Conservation (phyloP, 2,329 filamentous ascomycete genomes). For the Ampelomyces quisqualis region DNA sequence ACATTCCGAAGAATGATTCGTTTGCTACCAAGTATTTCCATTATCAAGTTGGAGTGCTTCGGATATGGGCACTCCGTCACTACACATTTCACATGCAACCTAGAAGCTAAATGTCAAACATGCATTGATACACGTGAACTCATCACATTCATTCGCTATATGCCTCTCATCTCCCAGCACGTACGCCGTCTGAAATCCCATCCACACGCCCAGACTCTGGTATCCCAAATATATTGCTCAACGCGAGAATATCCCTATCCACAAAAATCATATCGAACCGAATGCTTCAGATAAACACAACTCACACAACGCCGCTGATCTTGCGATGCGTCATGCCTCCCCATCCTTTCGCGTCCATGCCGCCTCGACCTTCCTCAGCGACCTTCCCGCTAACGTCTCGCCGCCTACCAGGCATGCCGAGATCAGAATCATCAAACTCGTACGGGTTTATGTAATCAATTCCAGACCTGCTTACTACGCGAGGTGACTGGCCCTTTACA, state of each 20-base stretch:
- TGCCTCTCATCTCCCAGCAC: not conserved
- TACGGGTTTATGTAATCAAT: slow-evolving; percentile 48
- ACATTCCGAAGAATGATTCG: too few relatives aligned
- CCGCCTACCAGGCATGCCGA: slow-evolving; percentile 32
- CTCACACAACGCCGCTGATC: slow-evolving; percentile 41
- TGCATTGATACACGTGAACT: too few relatives aligned
- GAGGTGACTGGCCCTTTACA: slow-evolving; percentile 38
- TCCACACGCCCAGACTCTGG: too few relatives aligned
- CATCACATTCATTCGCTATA: not conserved
- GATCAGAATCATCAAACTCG: slow-evolving; percentile 33
- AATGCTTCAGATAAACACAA: slow-evolving; percentile 1
- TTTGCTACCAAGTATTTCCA: too few relatives aligned
- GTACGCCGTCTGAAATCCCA: too few relatives aligned
- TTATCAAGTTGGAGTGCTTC: not conserved
- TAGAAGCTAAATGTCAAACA: not conserved
- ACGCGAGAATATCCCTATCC: too few relatives aligned
- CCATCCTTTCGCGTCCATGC: slow-evolving; percentile 21
- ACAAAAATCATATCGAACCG: not conserved
- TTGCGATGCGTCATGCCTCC: slow-evolving; percentile 44
- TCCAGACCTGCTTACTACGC: slow-evolving; percentile 51
- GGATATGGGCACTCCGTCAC: not conserved
- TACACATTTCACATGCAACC: not conserved
- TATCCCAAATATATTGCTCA: too few relatives aligned
- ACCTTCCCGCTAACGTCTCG: slow-evolving; percentile 70
- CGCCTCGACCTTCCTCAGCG: slow-evolving; percentile 66